Evolutionary conservation across 2,329 filamentous ascomycete genomes (phyloP), one percentile per base, ranked within the genome.

Genomic region (Zasmidium cellare): DNA sequence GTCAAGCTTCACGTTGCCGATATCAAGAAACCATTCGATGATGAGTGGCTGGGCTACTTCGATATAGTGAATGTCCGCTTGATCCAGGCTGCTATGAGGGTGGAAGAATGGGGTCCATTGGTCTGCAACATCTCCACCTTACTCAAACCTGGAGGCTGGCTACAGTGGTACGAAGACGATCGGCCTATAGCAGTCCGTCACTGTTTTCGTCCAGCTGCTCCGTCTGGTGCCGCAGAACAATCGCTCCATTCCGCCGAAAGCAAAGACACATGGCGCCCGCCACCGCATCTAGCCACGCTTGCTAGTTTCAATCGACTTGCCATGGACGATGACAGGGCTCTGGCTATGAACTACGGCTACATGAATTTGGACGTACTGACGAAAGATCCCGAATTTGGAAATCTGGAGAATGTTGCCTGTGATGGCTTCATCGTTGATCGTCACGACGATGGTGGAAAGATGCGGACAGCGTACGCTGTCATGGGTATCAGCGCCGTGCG

Each of bases 101-200:
- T 18, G 1, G 46, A 57, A 11, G 23, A 59, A 28, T 65, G 62
- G 60, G 60, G 41, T 2, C 19, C 25, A 16, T 45, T 51, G 7
- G 20, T 59, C 12, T 25, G 44, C 7, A 62, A 61, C 46, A n/a
- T 62, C 12, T 18, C 53, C n/a, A 35, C 54, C 3, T 41, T 63
- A 11, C 31, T 65, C 9, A 60, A 59, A 18, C 60, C 60, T 9
- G 60, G 60, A 11, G 62, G 56, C 9, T 56, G 53, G 53, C 16
- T 61, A 3, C 56, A 58, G 18, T 61, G 59, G 59, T 25, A 19
- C 11, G 50, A 52, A 45, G 50, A 45, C 35, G 50, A 52, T 20
- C 14, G 48, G 7, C 23, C 48, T 9, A 23, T 51, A 18, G 24
- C 48, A 16, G 48, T 51, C 12, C 48, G 48, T 19, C 48, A 51